Evolutionary conservation across 2,329 filamentous ascomycete genomes (phyloP).

Genomic region (Elsinoe necatrix): DNA sequence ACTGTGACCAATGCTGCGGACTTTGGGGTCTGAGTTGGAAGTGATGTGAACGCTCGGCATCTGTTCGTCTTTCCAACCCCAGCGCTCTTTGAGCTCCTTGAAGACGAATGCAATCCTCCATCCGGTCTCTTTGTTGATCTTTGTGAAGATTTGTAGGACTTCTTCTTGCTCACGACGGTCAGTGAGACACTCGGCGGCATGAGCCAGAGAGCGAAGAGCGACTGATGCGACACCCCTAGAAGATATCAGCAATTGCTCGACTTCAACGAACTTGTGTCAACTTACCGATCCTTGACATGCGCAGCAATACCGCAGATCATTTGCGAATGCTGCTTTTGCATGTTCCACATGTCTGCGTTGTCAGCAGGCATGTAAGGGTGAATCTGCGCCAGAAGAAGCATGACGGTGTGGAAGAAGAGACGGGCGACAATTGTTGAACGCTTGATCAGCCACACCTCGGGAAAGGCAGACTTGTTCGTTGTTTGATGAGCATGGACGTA

Average conservation of each 20-base stretch:
- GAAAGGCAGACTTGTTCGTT: slow-evolving; percentile 64
- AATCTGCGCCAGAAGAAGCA: slow-evolving; percentile 70
- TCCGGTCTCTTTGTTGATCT: slow-evolving; percentile 66
- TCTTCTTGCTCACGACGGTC: slow-evolving; percentile 68
- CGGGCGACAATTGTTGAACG: slow-evolving; percentile 71
- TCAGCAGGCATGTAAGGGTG: slow-evolving; percentile 60
- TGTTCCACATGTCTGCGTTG: slow-evolving; percentile 58
- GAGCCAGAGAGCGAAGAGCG: slow-evolving; percentile 67
- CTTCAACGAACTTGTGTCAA: background rate
- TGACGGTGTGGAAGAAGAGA: slow-evolving; percentile 81
- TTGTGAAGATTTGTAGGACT: slow-evolving; percentile 65
- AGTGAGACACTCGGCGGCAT: slow-evolving; percentile 65
- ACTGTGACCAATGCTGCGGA: slow-evolving; percentile 13
- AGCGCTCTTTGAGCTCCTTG: slow-evolving; percentile 62
- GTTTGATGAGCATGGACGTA: slow-evolving; percentile 63
- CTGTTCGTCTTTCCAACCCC: slow-evolving; percentile 59
- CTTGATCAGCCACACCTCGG: slow-evolving; percentile 83
- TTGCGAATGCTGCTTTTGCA: slow-evolving; percentile 66
- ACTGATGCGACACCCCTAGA: slow-evolving; percentile 63
- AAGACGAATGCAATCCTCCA: slow-evolving; percentile 70
- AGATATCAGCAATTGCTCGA: background rate
- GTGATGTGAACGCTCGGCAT: slow-evolving; percentile 24
- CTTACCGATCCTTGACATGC: slow-evolving; percentile 66
- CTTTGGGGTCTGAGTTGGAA: slow-evolving; percentile 19
- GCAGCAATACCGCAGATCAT: slow-evolving; percentile 85